Base-by-base conservation (phyloP, 768 basidiomycete species). In the Agaricus blazei region DNA sequence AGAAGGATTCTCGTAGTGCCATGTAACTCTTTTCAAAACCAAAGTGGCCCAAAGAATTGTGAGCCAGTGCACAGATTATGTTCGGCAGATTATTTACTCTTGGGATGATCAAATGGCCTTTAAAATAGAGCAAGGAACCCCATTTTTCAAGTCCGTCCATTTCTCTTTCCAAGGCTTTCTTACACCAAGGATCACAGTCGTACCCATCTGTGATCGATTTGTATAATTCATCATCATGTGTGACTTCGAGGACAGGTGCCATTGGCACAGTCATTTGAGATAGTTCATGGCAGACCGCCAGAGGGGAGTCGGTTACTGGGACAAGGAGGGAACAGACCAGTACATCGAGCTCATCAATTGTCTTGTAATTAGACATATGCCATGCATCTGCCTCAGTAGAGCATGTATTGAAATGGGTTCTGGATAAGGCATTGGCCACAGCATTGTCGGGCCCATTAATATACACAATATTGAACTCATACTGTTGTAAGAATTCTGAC, bases 1-100 rank as follows among this genome's bases (percentile, higher is more conserved):
- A 74, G 44, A 65, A 74, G 0, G 64, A 58, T 0, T 59, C 48
- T 0, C 59, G 26, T 0, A 75, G 53, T 0, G 62, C 23, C 0
- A 48, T 60, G 44, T 70, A 72, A 0, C 60, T 54, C 43, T 77
- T 73, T 37, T 71, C 64, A 41, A 68, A 66, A 0, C 73, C 67
- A 48, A 75, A 73, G 59, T 75, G 71, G 0, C 70, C 68, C 0
- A 69, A 55, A 0, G 60, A 23, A 44, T 72, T 64, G 44, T 72
- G 73, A 0, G 65, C 68, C 2, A 71, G 50, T 0, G 60, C 63
- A 37, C 64, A 70, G 0, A 71, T 47, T 3, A 19, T 52, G 40
- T 67, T 59, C 0, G 64, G 54, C 2, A 62, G 56, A 59, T 68
- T 60, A 51, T 62, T 62, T 14, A 46, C 38, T 0, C 41, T 6